A percentile compares a stretch with the other conserved stretches of the same genome.
Evolutionary conservation across 768 basidiomycete species (phyloP).

Genomic region (Chalciporus pseudorubinellus): DNA sequence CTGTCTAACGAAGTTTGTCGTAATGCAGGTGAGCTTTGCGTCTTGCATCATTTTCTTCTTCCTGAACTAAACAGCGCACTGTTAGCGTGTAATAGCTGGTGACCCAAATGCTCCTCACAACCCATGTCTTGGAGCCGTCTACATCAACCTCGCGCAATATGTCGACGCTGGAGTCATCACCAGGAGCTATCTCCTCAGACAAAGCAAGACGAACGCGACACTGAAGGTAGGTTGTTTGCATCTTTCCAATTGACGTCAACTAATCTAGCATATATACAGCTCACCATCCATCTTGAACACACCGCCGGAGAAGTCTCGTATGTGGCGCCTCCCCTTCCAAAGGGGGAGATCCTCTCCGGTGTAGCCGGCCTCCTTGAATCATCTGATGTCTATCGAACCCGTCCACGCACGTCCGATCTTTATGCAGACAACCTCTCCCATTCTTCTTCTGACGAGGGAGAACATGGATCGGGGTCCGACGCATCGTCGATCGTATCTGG

Average conservation of each 20-base stretch:
- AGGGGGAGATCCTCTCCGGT: conserved; percentile 70
- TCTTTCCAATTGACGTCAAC: background rate
- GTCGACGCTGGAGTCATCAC: conserved; percentile 55
- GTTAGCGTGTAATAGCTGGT: conserved; percentile 53
- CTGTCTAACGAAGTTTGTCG: conserved; percentile 60
- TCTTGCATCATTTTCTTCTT: background rate
- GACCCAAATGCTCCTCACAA: conserved; percentile 57
- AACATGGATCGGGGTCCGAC: conserved; percentile 12
- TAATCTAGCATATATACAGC: conserved; percentile 33
- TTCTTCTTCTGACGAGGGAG: conserved; percentile 29
- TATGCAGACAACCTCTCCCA: conserved; percentile 26
- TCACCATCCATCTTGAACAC: conserved; percentile 57
- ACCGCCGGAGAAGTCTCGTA: conserved; percentile 55
- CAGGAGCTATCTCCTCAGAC: conserved; percentile 62
- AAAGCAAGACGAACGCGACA: conserved; percentile 79
- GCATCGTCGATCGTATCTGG: conserved; percentile 23
- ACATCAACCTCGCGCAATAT: conserved; percentile 76
- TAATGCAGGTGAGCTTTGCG: conserved; percentile 46
- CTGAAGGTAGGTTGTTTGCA: conserved; percentile 49
- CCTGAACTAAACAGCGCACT: background rate
- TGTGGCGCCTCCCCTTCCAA: conserved; percentile 64
- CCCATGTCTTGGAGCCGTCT: conserved; percentile 60
- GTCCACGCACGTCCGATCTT: conserved; percentile 52
- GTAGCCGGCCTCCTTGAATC: conserved; percentile 58
- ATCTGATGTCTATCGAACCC: conserved; percentile 50